Evolutionary conservation across 2,329 filamentous ascomycete species (phyloP), one percentile per base, ranked within the genome.

Genomic region (Xylaria sp.): DNA sequence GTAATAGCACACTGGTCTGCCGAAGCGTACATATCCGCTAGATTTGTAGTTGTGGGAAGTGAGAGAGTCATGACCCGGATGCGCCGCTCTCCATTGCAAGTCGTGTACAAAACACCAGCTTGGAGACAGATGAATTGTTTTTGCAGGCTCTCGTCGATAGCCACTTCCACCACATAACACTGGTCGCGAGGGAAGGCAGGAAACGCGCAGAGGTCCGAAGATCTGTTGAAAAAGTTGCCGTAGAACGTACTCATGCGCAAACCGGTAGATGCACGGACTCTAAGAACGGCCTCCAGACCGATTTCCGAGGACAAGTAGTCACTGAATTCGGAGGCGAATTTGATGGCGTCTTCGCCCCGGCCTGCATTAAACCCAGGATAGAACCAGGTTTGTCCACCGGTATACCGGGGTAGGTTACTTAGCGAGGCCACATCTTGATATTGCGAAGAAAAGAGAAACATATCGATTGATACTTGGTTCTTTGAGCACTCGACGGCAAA

Each of bases 401-500:
- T 98, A 75, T 98, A 99, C 70, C 95, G 85, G 47, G 95, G 95
- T 49, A 99, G 83, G 76, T 97, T 97, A 82, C 93, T 97, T 55
- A 99, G 83, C 31, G 93, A 97, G 4, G 95, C 95, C 53, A 99
- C 95, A 75, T 99, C 95, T 78, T 98, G 95, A 76, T 99, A 97
- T 74, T 95, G 91, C 15, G 92, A 93, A 3, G 92, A 95, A 80
- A 97, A 97, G 52, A 97, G 82, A 81, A 97, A 97, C 93, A 97
- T 97, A 76, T 97, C 93, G 68, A 99, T 93, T 0, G 93, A 98
- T 27, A 99, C 95, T 77, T 99, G 95, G 69, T 96, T 96, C 82
- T 99, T 99, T 37, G 93, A 97, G 78, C 95, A 99, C 75, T 99
- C 95, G 3, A 99, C 95, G 0, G 95, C 95, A 72, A 99, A 99